Base-by-base conservation (phyloP, 371 early-diverging fungal genomes). In the Entomophthora muscae region DNA sequence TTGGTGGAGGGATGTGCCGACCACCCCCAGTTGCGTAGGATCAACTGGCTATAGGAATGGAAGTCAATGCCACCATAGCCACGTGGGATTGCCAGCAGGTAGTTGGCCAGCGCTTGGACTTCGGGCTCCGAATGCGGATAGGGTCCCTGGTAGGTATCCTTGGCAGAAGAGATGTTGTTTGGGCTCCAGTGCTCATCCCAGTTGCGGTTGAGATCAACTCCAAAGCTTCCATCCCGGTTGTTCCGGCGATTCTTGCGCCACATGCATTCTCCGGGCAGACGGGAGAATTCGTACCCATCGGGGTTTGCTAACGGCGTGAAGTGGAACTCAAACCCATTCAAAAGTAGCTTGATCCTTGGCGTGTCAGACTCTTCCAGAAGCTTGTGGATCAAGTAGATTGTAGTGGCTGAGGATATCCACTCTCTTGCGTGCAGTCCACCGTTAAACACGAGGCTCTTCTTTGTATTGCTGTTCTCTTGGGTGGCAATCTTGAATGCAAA, bases 41-140 rank as follows among this genome's bases (percentile, higher is more conserved):
- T 67, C 55, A 72, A 60, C 63, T 74, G 78, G 7, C 71, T 68
- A 69, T 74, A 82, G 32, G 75, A 72, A 61, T 80, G 83, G 61
- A 79, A 76, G 64, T 83, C 83, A 63, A 83, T 75, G 29, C 75
- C 81, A 2, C 75, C 81, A 21, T 79, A 69, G 28, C 77, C 68
- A 23, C 72, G 67, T 32, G 71, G 73, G 63, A 75, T 72, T 30
- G 66, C 57, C 21, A 68, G 55, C 66, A 77, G 77, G 63, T 72
- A 77, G n/a, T 68, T 64, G 58, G 66, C 67, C 33, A 79, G 54
- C 1, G 78, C 80, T 63, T 77, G 65, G 17, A 73, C 72, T 53
- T 82, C 83, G 17, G 76, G 79, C 52, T 80, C 80, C 31, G 76
- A 76, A 1, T 67, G 76, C 0, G 77, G 75, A n/a, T 64, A 63